Conservation (phyloP, 495 filamentous ascomycete genomes). For the Neurospora sp. region DNA sequence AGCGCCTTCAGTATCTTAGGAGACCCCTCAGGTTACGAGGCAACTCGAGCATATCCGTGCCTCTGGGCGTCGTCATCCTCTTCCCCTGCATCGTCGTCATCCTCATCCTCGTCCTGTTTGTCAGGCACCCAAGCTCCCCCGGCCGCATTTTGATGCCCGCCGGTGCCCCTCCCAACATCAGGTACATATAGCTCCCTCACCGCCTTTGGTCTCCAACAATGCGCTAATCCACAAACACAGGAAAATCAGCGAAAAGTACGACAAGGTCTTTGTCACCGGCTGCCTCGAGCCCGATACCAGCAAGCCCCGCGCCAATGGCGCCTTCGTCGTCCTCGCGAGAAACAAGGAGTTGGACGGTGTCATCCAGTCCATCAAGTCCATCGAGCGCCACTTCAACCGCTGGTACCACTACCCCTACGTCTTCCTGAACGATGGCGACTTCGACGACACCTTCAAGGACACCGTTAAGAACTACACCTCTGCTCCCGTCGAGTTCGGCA, state of each 20-base stretch:
- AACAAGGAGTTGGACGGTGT: constrained; percentile 97
- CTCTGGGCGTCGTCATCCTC: constrained; percentile 81
- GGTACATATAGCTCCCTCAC: constrained; percentile 40
- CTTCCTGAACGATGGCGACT: constrained; percentile 96
- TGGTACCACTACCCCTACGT: constrained; percentile 99
- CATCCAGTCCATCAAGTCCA: constrained; percentile 91
- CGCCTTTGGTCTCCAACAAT: not conserved
- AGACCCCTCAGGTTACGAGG: constrained; percentile 85
- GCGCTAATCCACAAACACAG: constrained; percentile 32
- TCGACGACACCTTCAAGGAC: constrained; percentile 86
- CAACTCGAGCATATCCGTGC: constrained; percentile 90
- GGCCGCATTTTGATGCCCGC: constrained; percentile 80
- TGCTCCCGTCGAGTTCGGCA: constrained; percentile 79
- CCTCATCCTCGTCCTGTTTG: constrained; percentile 81
- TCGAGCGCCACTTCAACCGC: constrained; percentile 97
- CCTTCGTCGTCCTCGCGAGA: constrained; percentile 88
- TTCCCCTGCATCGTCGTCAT: constrained; percentile 90
- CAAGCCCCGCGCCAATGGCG: constrained; percentile 69
- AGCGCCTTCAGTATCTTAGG: constrained; percentile 71
- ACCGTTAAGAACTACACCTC: constrained; percentile 85
- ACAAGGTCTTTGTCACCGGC: constrained; percentile 90
- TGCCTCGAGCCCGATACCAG: constrained; percentile 66
- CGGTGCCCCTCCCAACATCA: constrained; percentile 81
- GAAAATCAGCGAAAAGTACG: constrained; percentile 93
- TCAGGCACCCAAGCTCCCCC: constrained; percentile 76